Conservation (phyloP, 352 stramenopile genomes). For the Phytophthora chlamydospora region DNA sequence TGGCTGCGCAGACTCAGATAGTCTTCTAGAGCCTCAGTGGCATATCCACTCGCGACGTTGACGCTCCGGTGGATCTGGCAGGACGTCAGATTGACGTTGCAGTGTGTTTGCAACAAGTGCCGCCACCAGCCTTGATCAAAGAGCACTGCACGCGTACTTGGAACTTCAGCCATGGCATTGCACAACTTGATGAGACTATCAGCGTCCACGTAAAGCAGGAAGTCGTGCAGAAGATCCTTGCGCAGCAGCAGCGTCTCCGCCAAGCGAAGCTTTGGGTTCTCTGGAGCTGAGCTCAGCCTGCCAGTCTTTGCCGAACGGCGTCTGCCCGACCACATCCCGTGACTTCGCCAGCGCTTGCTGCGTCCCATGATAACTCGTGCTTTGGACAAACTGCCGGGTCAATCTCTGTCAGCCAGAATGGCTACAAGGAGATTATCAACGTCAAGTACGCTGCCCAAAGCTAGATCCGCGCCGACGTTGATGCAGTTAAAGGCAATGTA, state of each 20-base stretch:
- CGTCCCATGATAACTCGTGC: slow-evolving; percentile 5
- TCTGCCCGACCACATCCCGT: slow-evolving; percentile 2
- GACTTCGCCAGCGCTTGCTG: slow-evolving; percentile 4
- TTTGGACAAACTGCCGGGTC: slow-evolving; percentile 12
- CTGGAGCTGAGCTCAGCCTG: slow-evolving; percentile 9
- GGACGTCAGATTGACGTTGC: slow-evolving; percentile 5
- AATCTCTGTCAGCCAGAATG: slow-evolving; percentile 9
- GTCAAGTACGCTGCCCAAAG: no score
- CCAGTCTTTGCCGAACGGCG: slow-evolving; percentile 24
- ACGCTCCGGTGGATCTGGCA: slow-evolving; percentile 21
- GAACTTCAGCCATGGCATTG: slow-evolving; percentile 14
- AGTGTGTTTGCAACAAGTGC: slow-evolving; percentile 30
- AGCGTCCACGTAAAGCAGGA: slow-evolving; percentile 25
- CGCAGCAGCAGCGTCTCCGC: slow-evolving; percentile 20
- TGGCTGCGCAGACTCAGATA: slow-evolving; percentile 56
- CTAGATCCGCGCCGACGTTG: no score
- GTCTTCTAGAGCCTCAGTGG: slow-evolving; percentile 20
- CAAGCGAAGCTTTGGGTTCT: slow-evolving; percentile 4
- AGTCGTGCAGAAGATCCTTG: slow-evolving; percentile 31
- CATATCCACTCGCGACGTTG: slow-evolving; percentile 20
- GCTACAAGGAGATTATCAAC: background rate
- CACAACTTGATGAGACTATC: slow-evolving; percentile 16
- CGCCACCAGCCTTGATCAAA: slow-evolving; percentile 24
- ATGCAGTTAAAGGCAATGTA: no score
- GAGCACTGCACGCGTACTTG: slow-evolving; percentile 4